Percentiles rank a stretch among this genome's conserved stretches.
phyloP scores from a whole-genome alignment of 305 asterid species.

The Nicotiana rustica region DNA sequence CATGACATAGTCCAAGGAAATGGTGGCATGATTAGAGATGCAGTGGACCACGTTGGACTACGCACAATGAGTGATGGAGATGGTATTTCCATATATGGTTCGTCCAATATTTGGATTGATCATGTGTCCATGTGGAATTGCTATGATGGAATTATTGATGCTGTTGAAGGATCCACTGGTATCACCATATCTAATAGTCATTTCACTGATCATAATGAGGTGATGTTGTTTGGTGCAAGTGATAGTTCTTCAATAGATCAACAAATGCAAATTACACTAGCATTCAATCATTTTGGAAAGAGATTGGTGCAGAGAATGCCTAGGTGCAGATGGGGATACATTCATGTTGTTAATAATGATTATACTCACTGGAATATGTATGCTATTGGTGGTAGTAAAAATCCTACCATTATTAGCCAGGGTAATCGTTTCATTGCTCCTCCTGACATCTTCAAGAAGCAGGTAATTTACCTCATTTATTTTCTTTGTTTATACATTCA shows the following conservation, averaged over 20 bases:
- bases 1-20: conserved; percentile 36
- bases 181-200: conserved; percentile 51
- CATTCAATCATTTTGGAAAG: conserved; percentile 85
- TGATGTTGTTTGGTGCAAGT: conserved; percentile 74
- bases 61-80: conserved; percentile 52
- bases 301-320: conserved; percentile 90
- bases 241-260: conserved; percentile 55
- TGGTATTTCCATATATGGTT: conserved; percentile 47
- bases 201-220: conserved; percentile 55
- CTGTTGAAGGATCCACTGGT: conserved; percentile 46
- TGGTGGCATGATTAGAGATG: conserved; percentile 43
- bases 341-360: conserved; percentile 85
- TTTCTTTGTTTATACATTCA: neutral
- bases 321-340: conserved; percentile 66
- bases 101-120: conserved; percentile 49
- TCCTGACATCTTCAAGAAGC: conserved; percentile 52
- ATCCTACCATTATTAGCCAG: conserved; percentile 85
- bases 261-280: conserved; percentile 77
- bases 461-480: conserved; percentile 47
- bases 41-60: conserved; percentile 36
- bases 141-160: conserved; percentile 47
- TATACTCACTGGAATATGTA: conserved; percentile 95
- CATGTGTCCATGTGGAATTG: conserved; percentile 51
- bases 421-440: conserved; percentile 84
- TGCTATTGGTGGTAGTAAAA: conserved; percentile 81